phyloP scores from a whole-genome alignment of 129 eudicot species.

The Mikania micrantha region DNA sequence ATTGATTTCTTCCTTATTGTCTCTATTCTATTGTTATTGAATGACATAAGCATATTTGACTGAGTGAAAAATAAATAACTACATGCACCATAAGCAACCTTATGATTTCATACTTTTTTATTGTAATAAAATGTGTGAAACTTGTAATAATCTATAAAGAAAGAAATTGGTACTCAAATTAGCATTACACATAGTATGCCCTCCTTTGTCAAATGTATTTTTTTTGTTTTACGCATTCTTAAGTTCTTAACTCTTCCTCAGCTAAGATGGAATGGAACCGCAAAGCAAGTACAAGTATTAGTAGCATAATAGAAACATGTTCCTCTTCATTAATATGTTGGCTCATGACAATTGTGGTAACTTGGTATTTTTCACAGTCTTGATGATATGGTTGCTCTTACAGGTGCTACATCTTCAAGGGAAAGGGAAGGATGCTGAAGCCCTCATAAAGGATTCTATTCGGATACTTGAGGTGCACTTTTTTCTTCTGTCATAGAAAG shows the following conservation, averaged over 20 bases:
- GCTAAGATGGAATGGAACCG: too few relatives aligned
- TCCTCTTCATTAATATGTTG: too few relatives aligned
- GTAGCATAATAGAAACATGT: too few relatives aligned
- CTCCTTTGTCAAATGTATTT: too few relatives aligned
- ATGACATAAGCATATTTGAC: neutral
- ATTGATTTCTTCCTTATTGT: neutral
- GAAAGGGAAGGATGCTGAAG: constrained; percentile 57
- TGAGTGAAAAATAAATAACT: neutral
- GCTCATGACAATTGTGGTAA: too few relatives aligned
- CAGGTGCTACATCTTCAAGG: constrained; percentile 84
- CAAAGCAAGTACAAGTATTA: too few relatives aligned
- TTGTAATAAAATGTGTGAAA: neutral
- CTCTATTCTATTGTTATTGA: neutral
- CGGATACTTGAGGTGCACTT: constrained; percentile 65
- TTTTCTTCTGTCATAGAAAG: neutral
- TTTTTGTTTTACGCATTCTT: too few relatives aligned
- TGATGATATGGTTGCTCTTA: neutral
- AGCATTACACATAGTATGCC: too few relatives aligned
- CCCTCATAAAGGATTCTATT: constrained; percentile 61
- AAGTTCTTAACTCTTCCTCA: too few relatives aligned
- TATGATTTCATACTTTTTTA: constrained; percentile 1
- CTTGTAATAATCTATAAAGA: neutral
- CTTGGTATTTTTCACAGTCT: neutral
- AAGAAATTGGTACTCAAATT: neutral
- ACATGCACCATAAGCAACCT: neutral